Evolutionary conservation across 2,329 filamentous ascomycete genomes (phyloP).

Genomic region (Massarina eburnea): DNA sequence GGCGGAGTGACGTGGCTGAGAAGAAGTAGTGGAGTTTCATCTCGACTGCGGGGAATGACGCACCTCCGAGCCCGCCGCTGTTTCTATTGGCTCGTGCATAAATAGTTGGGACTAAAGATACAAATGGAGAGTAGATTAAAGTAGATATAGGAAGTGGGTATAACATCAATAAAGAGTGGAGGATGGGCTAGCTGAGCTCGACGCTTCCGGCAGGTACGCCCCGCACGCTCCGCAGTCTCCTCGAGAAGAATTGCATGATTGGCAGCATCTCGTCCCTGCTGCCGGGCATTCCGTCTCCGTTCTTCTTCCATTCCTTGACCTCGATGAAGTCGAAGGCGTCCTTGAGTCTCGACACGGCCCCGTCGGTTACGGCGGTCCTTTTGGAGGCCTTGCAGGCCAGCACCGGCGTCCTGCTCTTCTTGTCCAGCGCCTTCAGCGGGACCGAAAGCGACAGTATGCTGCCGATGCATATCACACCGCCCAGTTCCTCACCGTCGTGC

Average conservation of each 20-base stretch:
- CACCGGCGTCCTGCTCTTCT: conserved; percentile 65
- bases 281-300: conserved; percentile 79
- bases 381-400: conserved; percentile 61
- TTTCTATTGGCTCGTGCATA: conserved; percentile 8
- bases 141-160: too few species aligned
- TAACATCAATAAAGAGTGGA: too few species aligned
- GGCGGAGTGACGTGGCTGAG: conserved; percentile 5
- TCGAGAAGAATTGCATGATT: conserved; percentile 81
- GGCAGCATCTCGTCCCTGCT: conserved; percentile 84
- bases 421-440: conserved; percentile 29
- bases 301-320: conserved; percentile 50
- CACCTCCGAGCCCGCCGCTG: conserved; percentile 8
- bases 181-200: conserved; percentile 48
- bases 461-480: conserved; percentile 66
- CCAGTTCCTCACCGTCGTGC: conserved; percentile 46
- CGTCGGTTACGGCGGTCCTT: conserved; percentile 59
- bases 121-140: too few species aligned
- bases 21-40: not conserved
- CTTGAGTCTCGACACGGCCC: conserved; percentile 65
- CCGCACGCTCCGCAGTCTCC: conserved; percentile 59
- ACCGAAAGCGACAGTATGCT: conserved; percentile 54
- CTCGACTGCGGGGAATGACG: conserved; percentile 14
- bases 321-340: conserved; percentile 59
- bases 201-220: conserved; percentile 57
- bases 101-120: not conserved